Percentiles rank a stretch among this genome's conserved stretches.
These are phyloP conservation scores for Beauveria rudraprayagi DNA, from an alignment of 2,329 filamentous ascomycete species.

Conservation along the genomic window DNA sequence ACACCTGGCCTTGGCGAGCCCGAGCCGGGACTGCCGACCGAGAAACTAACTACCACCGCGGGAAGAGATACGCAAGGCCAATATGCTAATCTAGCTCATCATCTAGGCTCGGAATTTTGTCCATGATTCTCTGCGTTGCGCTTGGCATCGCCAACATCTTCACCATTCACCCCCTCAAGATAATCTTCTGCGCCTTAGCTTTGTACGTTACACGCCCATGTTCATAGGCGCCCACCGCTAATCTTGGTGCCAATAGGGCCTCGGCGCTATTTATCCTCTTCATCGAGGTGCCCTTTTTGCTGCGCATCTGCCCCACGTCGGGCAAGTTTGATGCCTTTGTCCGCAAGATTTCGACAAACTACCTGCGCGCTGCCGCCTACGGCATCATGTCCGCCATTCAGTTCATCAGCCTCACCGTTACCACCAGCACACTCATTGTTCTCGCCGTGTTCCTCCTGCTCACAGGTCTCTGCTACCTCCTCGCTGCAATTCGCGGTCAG, in stretches of 20 bases:
- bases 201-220: conserved; percentile 35
- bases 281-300: conserved; percentile 84
- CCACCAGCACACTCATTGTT: conserved; percentile 69
- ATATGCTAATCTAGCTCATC: conserved; percentile 8
- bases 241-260: conserved; percentile 36
- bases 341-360: conserved; percentile 90
- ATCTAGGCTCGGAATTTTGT: conserved; percentile 58
- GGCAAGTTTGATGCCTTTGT: conserved; percentile 81
- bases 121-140: conserved; percentile 63
- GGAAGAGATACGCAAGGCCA: not conserved
- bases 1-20: not conserved
- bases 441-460: conserved; percentile 74
- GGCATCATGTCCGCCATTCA: conserved; percentile 70
- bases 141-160: conserved; percentile 63
- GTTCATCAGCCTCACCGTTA: conserved; percentile 67
- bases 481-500: conserved; percentile 75
- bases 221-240: not conserved
- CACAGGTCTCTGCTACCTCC: conserved; percentile 70
- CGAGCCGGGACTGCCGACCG: not conserved
- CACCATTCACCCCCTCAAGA: conserved; percentile 38
- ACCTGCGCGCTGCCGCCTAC: conserved; percentile 90
- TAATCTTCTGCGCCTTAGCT: conserved; percentile 45
- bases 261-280: conserved; percentile 71
- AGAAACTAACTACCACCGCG: not conserved
- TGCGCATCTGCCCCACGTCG: conserved; percentile 96